phyloP scores from a whole-genome alignment of 192 early-diverging fungal genomes.

The Coemansia sp. region DNA sequence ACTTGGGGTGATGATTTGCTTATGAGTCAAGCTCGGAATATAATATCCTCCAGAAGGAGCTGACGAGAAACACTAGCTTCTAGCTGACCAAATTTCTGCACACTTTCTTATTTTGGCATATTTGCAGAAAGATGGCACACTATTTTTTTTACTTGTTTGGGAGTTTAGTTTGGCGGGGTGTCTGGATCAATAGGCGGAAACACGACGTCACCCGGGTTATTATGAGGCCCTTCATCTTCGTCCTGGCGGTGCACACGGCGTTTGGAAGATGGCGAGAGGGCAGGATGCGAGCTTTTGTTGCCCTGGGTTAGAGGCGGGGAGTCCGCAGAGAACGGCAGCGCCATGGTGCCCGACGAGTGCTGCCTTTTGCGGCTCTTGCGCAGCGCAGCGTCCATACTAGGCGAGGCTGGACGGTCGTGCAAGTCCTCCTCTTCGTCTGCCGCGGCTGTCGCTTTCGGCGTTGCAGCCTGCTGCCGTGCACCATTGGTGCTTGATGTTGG shows the following conservation, averaged over 20 bases:
- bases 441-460: neutral
- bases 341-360: slow-evolving; percentile 25
- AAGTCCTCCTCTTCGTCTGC: neutral
- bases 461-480: neutral
- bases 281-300: neutral
- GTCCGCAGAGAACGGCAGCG: slow-evolving; percentile 3
- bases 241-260: neutral
- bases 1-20: slow-evolving; percentile 39
- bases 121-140: too few species aligned
- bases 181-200: slow-evolving; percentile 41
- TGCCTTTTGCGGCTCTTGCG: slow-evolving; percentile 38
- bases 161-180: neutral
- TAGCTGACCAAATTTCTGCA: slow-evolving; percentile 18
- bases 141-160: neutral
- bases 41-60: neutral
- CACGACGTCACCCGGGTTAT: slow-evolving; percentile 16
- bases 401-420: slow-evolving; percentile 16
- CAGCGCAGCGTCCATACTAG: slow-evolving; percentile 21
- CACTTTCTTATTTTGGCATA: neutral
- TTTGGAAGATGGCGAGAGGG: neutral
- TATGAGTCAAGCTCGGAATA: slow-evolving; percentile 46
- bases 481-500: neutral
- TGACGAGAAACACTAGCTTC: slow-evolving; percentile 24
- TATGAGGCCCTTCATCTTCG: neutral
- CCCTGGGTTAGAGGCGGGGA: neutral